Evolutionary conservation across 352 stramenopile genomes (phyloP), one percentile per base, ranked within the genome.

Genomic region (Globisporangium cystogenes): DNA sequence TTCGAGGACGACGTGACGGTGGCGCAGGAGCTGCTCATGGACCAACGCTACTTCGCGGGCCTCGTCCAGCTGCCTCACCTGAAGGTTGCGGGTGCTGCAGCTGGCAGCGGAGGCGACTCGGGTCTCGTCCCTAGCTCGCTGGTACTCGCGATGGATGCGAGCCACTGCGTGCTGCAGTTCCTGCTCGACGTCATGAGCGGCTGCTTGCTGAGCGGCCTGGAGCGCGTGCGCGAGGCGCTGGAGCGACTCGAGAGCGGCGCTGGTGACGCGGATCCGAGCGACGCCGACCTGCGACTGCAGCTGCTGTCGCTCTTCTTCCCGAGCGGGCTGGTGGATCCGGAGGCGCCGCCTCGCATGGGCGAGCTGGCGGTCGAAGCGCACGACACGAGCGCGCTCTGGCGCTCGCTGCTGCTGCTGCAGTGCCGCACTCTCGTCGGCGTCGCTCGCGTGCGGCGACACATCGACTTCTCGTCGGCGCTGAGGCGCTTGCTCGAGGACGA

Each of bases 151-250:
- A 37, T 72, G 35, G 4, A 53, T 48, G 20, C 62, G 12, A 58
- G 55, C 43, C 70, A 65, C 29, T 51, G 49, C 7, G 47, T 87
- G 27, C 48, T 90, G 31, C 74, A 82, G 33, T 63, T 90, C 35
- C 48, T 76, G 21, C 65, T 82, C 1, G 76, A 89, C 27, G 40
- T 73, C 18, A 65, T 80, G 49, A 74, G 57, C 31, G 57, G 59
- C 20, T 87, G 74, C 39, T 65, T 87, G 20, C 60, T 89, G 39
- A 81, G 74, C 40, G 76, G 64, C 36, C 52, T 89, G 1, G 76
- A 89, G 40, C 66, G 72, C 16, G 23, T 80, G 31, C 62, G 51
- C 8, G 67, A 66, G n/a, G 41, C 44, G 2, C 62, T 69, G 2
- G 29, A 56, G 24, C 12, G 26, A 24, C 14, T 10, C 10, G 27